These are phyloP conservation scores for Coemansia sp. DNA, from an alignment of 371 early-diverging fungal species.

Conservation along the genomic window DNA sequence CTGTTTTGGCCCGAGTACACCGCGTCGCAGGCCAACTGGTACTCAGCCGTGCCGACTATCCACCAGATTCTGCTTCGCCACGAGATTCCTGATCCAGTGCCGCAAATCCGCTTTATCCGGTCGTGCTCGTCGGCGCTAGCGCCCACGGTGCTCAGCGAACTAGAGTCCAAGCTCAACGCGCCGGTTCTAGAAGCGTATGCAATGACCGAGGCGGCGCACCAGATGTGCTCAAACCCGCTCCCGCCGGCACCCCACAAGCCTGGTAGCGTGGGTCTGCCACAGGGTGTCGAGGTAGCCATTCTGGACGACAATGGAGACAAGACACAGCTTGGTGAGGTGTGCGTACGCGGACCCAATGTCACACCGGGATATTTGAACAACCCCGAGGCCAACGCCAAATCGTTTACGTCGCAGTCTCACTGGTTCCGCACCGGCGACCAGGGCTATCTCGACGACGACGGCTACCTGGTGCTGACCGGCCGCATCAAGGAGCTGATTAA, in stretches of 20 bases:
- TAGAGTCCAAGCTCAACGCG: slow-evolving; percentile 70
- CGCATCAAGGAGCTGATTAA: slow-evolving; percentile 81
- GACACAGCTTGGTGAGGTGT: slow-evolving; percentile 72
- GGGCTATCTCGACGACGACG: slow-evolving; percentile 70
- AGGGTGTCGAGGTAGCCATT: slow-evolving; percentile 77
- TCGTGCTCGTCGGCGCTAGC: slow-evolving; percentile 82
- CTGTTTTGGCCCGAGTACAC: slow-evolving; percentile 76
- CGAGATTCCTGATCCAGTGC: slow-evolving; percentile 53
- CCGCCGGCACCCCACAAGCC: slow-evolving; percentile 71
- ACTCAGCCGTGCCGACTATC: slow-evolving; percentile 87
- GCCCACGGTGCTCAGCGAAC: slow-evolving; percentile 67
- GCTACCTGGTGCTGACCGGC: slow-evolving; percentile 73
- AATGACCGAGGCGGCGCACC: slow-evolving; percentile 91
- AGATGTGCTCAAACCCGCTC: slow-evolving; percentile 84
- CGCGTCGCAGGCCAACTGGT: slow-evolving; percentile 68
- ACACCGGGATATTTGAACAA: slow-evolving; percentile 81
- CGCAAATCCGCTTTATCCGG: slow-evolving; percentile 76
- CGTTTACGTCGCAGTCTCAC: slow-evolving; percentile 57
- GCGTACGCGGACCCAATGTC: slow-evolving; percentile 78
- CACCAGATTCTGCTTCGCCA: slow-evolving; percentile 77
- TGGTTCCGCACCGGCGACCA: slow-evolving; percentile 84
- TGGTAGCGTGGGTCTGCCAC: slow-evolving; percentile 79
- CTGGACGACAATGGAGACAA: slow-evolving; percentile 57
- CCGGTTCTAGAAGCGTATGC: slow-evolving; percentile 89
- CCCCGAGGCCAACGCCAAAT: slow-evolving; percentile 67